Evolutionary conservation across 2,329 filamentous ascomycete species (phyloP).

Genomic region (Penicillium sp.): DNA sequence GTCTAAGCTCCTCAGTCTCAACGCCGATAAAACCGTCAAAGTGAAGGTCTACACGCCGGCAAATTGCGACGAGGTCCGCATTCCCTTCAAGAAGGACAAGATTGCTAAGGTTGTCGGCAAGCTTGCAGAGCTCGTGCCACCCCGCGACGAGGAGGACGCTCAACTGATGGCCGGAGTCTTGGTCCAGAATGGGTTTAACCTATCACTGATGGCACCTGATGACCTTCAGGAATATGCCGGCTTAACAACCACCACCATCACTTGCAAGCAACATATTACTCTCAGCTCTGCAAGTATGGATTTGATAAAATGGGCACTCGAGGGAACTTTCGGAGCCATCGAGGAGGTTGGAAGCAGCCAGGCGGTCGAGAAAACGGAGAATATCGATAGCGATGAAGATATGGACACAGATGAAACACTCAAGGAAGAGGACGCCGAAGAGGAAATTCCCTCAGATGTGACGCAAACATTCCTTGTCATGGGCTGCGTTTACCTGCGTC

Average conservation of each 20-base stretch:
- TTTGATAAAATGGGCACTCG: slow-evolving; percentile 88
- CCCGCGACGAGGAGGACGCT: slow-evolving; percentile 50
- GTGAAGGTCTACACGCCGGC: slow-evolving; percentile 91
- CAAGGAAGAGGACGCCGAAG: slow-evolving; percentile 47
- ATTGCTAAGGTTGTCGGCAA: slow-evolving; percentile 94
- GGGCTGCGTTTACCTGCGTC: slow-evolving; percentile 84
- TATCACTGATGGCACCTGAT: slow-evolving; percentile 94
- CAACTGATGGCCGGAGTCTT: slow-evolving; percentile 83
- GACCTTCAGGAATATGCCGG: slow-evolving; percentile 95
- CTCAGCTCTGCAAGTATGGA: slow-evolving; percentile 87
- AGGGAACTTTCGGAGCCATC: slow-evolving; percentile 89
- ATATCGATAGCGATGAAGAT: slow-evolving; percentile 35
- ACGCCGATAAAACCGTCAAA: slow-evolving; percentile 75
- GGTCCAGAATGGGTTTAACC: slow-evolving; percentile 96
- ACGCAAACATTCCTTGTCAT: slow-evolving; percentile 67
- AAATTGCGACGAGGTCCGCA: slow-evolving; percentile 92
- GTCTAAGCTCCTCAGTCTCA: slow-evolving; percentile 90
- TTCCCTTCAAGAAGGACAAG: slow-evolving; percentile 95
- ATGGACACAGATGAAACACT: slow-evolving; percentile 36
- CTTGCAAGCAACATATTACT: slow-evolving; percentile 86
- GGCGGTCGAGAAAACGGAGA: slow-evolving; percentile 18
- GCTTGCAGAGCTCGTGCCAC: slow-evolving; percentile 78
- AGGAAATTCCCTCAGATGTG: slow-evolving; percentile 44
- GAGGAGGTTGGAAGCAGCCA: slow-evolving; percentile 52
- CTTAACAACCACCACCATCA: slow-evolving; percentile 91